A percentile compares a stretch with the other conserved stretches of the same genome.
These are phyloP conservation scores for Fraxinus anomala DNA, from an alignment of 257 asterid genomes.

Conservation along the genomic window DNA sequence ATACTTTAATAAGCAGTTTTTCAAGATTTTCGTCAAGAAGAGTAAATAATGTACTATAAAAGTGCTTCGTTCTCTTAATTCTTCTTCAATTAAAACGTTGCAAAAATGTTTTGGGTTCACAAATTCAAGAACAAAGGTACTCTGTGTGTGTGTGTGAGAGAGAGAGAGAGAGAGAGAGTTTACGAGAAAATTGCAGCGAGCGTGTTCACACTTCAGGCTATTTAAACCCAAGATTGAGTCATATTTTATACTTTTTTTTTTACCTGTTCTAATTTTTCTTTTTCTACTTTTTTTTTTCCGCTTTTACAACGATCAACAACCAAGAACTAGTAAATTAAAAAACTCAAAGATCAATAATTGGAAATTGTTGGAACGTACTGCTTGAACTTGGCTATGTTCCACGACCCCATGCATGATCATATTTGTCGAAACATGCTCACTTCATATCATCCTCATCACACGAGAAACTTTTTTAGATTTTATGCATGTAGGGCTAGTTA, in stretches of 20 bases:
- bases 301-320: too few species aligned
- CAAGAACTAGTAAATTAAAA: too few species aligned
- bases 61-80: neutral
- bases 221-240: neutral
- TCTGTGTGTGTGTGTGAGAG: neutral
- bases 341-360: too few species aligned
- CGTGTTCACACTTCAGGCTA: neutral
- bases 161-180: neutral
- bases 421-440: too few species aligned
- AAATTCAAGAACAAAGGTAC: neutral
- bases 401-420: too few species aligned
- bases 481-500: too few species aligned
- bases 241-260: too few species aligned
- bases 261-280: neutral
- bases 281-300: neutral
- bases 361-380: too few species aligned
- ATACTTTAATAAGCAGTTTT: neutral
- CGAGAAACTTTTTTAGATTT: too few species aligned
- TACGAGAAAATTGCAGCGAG: neutral
- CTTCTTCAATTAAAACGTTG: neutral
- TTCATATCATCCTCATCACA: too few species aligned
- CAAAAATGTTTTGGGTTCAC: neutral
- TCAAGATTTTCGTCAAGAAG: neutral
- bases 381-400: too few species aligned
- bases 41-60: neutral